Evolutionary conservation across 805 yeast genomes (phyloP), one percentile per base, ranked within the genome.

Genomic region (Nakazawaea laoshanensis): DNA sequence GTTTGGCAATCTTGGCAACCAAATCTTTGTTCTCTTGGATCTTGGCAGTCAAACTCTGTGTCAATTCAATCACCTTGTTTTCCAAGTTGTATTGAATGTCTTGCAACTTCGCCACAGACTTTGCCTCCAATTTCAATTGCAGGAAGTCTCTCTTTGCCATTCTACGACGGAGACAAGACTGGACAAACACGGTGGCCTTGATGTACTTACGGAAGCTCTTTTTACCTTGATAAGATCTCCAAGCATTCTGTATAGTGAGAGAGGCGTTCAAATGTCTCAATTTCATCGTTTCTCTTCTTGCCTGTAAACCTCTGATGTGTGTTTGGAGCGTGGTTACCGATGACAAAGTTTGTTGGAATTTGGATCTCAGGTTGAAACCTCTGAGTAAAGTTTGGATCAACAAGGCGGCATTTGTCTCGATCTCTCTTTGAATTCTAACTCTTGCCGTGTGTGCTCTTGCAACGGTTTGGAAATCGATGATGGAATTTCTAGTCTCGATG

Each of bases 41-140:
- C 53, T 85, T 83, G 23, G 76, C 59, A 1, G 95, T 74, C 40
- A 89, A 65, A 9, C 80, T 71, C 50, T 89, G 94, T 3, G 96
- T 89, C 45, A 92, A 72, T 57, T 88, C 94, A 43, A 92, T 87
- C n/a, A 94, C 96, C 66, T 94, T 92, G 59, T 92, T 92, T 57
- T 92, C 99, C 48, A 94, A 70, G 53, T 82, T 76, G 60, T 86
- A 92, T 48, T 94, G 87, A 24, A 85, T 94, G 54, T 89, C 95
- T 57, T 85, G 76, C 63, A 85, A 70, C 51, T 81, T 94, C 52
- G 80, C 79, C 28, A 86, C 94, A 11, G 95, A 85, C 53, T 85
- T 85, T 19, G 96, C 95, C 43, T 92, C 97, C n/a, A 68, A 69
- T 52, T 75, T 83, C 54, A 86, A 64, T 37, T 65, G 58, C 42